phyloP scores from a whole-genome alignment of 106 monocot genomes.

The Narthecium ossifragum region DNA sequence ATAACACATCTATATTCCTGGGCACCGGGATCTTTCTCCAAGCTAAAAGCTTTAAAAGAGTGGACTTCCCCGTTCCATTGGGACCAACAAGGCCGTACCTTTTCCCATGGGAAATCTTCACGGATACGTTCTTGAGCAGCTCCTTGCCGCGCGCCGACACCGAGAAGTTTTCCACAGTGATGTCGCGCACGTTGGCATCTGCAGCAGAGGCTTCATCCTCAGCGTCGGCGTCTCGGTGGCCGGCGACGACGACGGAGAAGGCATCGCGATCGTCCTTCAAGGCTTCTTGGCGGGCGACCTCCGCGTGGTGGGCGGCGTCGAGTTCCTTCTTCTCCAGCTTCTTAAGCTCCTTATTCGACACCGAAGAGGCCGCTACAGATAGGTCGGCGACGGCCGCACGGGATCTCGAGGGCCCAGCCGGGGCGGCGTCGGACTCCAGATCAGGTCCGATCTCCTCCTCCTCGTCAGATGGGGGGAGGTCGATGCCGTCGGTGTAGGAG shows the following conservation, averaged over 20 bases:
- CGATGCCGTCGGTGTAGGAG: conserved; percentile 57
- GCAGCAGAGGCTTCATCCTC: conserved; percentile 23
- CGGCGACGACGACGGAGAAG: conserved; percentile 58
- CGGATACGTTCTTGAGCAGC: conserved; percentile 59
- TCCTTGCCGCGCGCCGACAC: conserved; percentile 76
- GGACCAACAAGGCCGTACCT: conserved; percentile 76
- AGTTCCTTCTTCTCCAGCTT: conserved; percentile 71
- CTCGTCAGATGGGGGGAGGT: conserved; percentile 66
- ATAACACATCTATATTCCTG: conserved; percentile 55
- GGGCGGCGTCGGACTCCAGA: background rate
- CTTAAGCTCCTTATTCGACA: conserved; percentile 56
- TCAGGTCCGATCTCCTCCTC: conserved; percentile 41
- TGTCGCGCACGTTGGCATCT: conserved; percentile 56
- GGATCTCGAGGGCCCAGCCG: background rate
- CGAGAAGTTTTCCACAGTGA: conserved; percentile 63
- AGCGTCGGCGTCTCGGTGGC: conserved; percentile 17
- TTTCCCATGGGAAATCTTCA: conserved; percentile 60
- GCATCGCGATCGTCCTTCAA: conserved; percentile 67
- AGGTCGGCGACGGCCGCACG: conserved; percentile 14
- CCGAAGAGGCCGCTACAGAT: conserved; percentile 10
- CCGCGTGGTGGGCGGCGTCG: conserved; percentile 25
- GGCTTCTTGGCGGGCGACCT: conserved; percentile 44
- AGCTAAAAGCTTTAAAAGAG: conserved; percentile 56
- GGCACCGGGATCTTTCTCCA: conserved; percentile 77
- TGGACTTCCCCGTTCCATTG: conserved; percentile 75